Percentiles rank a stretch among this genome's conserved stretches.
phyloP scores from a whole-genome alignment of 768 basidiomycete species.

The Termitomyces sp. region DNA sequence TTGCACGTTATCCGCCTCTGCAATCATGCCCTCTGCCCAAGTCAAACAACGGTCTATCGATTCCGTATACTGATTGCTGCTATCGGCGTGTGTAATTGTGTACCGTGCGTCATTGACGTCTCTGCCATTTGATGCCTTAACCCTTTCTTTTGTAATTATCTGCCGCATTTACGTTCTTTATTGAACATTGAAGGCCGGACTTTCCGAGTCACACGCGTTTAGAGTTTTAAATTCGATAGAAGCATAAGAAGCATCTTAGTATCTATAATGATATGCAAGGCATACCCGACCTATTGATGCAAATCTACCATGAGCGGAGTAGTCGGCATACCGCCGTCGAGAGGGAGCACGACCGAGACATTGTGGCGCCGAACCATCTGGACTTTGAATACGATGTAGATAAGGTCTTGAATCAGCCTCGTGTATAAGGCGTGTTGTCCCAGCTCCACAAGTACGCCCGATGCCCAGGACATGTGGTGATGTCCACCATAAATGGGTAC shows the following conservation, averaged over 20 bases:
- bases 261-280: no score
- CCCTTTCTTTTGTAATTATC: no score
- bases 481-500: background rate
- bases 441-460: conserved; percentile 1
- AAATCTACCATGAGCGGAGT: background rate
- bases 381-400: conserved; percentile 5
- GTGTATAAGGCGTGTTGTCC: conserved; percentile 3
- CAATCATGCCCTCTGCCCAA: conserved; percentile 3
- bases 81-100: background rate
- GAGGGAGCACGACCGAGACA: background rate
- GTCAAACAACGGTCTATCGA: no score
- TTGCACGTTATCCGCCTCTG: background rate
- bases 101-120: background rate
- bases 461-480: conserved; percentile 5
- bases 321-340: background rate
- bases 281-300: no score
- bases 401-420: conserved; percentile 11
- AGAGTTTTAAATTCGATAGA: no score
- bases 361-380: conserved; percentile 8
- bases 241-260: background rate
- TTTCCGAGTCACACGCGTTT: no score
- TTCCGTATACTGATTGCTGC: no score
- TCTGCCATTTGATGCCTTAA: no score
- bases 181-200: no score
- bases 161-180: no score